These are phyloP conservation scores for Bathelium albidoporum DNA, from an alignment of 495 filamentous ascomycete genomes.

Conservation along the genomic window DNA sequence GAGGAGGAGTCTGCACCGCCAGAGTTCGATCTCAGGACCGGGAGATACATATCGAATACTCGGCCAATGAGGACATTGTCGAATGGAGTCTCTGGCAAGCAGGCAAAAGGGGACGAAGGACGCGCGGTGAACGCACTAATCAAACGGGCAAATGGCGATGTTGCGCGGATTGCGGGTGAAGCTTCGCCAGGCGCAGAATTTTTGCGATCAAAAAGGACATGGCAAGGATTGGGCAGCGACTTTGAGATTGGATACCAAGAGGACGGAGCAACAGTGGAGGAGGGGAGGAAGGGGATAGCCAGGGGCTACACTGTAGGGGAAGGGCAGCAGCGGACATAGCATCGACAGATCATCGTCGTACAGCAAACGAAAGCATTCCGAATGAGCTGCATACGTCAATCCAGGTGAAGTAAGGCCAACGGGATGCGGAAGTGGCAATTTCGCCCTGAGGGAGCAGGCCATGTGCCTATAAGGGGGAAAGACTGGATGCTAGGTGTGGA, in stretches of 20 bases:
- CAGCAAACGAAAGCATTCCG: too few species aligned
- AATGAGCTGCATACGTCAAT: too few species aligned
- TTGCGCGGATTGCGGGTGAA: conserved; percentile 67
- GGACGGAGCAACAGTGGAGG: conserved; percentile 52
- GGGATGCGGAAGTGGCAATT: too few species aligned
- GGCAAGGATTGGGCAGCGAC: conserved; percentile 87
- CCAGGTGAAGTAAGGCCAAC: too few species aligned
- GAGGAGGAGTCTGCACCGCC: conserved; percentile 65
- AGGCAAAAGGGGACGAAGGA: not conserved
- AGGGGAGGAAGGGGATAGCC: conserved; percentile 82
- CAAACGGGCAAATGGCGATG: conserved; percentile 53
- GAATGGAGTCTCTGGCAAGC: not conserved
- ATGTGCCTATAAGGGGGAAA: too few species aligned
- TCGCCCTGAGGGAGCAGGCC: too few species aligned
- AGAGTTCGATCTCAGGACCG: conserved; percentile 85
- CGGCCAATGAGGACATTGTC: conserved; percentile 52
- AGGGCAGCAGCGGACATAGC: conserved; percentile 2
- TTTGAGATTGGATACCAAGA: conserved; percentile 56
- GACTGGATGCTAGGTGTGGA: too few species aligned
- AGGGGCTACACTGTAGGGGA: conserved; percentile 77
- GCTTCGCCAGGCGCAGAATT: conserved; percentile 88
- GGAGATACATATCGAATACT: conserved; percentile 70
- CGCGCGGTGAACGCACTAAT: conserved; percentile 35
- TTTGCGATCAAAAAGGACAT: conserved; percentile 69
- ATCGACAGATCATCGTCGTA: too few species aligned